Base-by-base conservation (phyloP, 2,329 filamentous ascomycete species). In the Alternaria infectoria region DNA sequence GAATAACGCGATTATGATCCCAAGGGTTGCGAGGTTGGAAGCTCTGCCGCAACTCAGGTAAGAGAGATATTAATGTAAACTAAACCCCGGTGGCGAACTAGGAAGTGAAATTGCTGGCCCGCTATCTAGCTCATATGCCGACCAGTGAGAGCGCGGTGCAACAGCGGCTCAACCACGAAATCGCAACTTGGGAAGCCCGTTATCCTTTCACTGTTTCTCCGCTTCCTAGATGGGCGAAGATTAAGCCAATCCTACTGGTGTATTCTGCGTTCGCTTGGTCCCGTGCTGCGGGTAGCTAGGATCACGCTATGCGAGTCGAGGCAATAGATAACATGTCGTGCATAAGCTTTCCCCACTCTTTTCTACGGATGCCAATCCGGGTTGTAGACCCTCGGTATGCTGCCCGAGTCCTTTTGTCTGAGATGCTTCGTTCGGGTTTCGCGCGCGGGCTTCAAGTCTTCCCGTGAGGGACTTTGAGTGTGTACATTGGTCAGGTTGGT, bases 241-340 rank as follows among this genome's bases (percentile, higher is more conserved):
- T 32, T 17, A 28, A 13, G 21, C 21, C 23, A n/a, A n/a, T 55
- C 45, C 5, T 23, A 28, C n/a, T 40, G 13, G 26, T 19, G 12
- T 23, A 28, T 32, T 2, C 15, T 7, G 57, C 28, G 61, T 55
- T 50, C 17, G 25, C 21, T 59, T 59, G 13, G n/a, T 54, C 44
- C 15, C 15, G 6, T n/a, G 6, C 5, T 9, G 8, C 12, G 15
- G 15, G 61, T 51, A 63, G 5, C 6, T 21, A n/a, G 36, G 4
- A 61, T 57, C 46, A 63, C 61, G 57, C 61, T 56, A 61, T 23
- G 21, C 46, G 13, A 49, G 15, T 55, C 11, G 8, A 21, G 23
- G 9, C 43, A 17, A n/a, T 21, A 30, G 10, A 43, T 8, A 32
- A 25, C 60, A 62, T 25, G 30, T 12, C 6, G 56, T 59, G 60